Evolutionary conservation across 2,329 filamentous ascomycete genomes (phyloP).

Genomic region (Epichloe glyceriae): DNA sequence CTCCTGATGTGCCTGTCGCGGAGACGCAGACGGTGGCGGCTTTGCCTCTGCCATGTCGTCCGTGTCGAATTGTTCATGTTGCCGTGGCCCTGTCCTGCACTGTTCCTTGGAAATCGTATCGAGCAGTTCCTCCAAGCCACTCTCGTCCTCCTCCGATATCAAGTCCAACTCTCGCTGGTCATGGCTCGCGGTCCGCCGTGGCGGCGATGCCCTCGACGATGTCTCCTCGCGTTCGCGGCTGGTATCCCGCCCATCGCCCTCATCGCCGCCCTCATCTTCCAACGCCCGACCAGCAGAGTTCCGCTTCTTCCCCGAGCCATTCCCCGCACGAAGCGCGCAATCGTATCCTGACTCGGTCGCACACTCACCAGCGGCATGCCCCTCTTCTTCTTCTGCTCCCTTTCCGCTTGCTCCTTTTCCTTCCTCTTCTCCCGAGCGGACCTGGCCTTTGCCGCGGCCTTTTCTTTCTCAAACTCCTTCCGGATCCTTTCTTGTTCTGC

Average conservation of each 20-base stretch:
- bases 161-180: slow-evolving; percentile 8
- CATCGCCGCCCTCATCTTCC: background rate
- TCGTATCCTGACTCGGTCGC: slow-evolving; percentile 43
- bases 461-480: slow-evolving; percentile 37
- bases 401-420: slow-evolving; percentile 36
- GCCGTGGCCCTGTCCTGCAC: slow-evolving; percentile 7
- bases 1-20: background rate
- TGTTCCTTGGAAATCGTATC: slow-evolving; percentile 6
- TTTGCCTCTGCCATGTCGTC: background rate
- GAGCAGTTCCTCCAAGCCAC: slow-evolving; percentile 12
- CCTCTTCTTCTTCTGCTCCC: slow-evolving; percentile 35
- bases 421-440: slow-evolving; percentile 41
- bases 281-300: background rate
- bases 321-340: slow-evolving; percentile 36
- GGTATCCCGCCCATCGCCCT: background rate
- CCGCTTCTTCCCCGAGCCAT: slow-evolving; percentile 19
- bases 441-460: slow-evolving; percentile 33
- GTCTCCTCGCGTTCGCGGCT: background rate
- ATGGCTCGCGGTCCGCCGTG: background rate
- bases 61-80: too few species aligned
- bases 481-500: slow-evolving; percentile 42
- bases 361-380: slow-evolving; percentile 42
- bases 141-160: slow-evolving; percentile 13
- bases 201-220: background rate
- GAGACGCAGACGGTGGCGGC: background rate